Evolutionary conservation across 2,329 filamentous ascomycete genomes (phyloP).

Genomic region (Penicillium sp.): DNA sequence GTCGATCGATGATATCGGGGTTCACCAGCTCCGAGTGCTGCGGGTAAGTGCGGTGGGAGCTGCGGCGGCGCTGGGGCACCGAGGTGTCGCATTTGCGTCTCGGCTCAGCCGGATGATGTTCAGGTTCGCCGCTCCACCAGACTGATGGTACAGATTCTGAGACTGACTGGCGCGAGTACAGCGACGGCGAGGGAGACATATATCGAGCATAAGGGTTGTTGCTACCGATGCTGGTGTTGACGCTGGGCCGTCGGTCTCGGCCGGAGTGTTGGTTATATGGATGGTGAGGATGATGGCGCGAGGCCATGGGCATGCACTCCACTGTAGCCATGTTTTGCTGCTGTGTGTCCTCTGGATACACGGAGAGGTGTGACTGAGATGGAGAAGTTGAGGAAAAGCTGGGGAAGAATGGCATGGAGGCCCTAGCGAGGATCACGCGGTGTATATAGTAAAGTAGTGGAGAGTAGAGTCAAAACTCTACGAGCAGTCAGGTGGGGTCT

Average conservation of each 20-base stretch:
- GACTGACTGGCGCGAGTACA: conserved; percentile 15
- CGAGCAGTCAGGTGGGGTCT: conserved; percentile 1
- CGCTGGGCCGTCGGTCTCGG: conserved; percentile 8
- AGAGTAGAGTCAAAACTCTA: neutral
- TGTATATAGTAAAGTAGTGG: neutral
- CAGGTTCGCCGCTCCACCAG: conserved; percentile 26
- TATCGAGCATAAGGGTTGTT: conserved; percentile 30
- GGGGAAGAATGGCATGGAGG: neutral
- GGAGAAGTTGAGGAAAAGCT: neutral
- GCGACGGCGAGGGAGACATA: conserved; percentile 25
- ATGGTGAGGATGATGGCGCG: conserved; percentile 22
- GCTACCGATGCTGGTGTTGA: conserved; percentile 13
- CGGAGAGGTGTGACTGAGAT: no score
- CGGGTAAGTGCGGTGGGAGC: conserved; percentile 17
- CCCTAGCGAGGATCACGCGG: neutral
- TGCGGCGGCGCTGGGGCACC: conserved; percentile 18
- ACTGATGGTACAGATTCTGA: conserved; percentile 23
- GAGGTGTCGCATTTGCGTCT: conserved; percentile 16
- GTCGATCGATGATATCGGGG: conserved; percentile 74
- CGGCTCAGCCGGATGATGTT: conserved; percentile 28
- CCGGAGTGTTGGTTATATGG: conserved; percentile 15
- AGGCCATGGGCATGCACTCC: conserved; percentile 24
- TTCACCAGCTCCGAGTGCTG: conserved; percentile 46
- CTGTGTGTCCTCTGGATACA: no score
- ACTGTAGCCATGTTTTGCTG: conserved; percentile 10